Base-by-base conservation (phyloP, 23 red algal species). In the Gracilaria domingensis region DNA sequence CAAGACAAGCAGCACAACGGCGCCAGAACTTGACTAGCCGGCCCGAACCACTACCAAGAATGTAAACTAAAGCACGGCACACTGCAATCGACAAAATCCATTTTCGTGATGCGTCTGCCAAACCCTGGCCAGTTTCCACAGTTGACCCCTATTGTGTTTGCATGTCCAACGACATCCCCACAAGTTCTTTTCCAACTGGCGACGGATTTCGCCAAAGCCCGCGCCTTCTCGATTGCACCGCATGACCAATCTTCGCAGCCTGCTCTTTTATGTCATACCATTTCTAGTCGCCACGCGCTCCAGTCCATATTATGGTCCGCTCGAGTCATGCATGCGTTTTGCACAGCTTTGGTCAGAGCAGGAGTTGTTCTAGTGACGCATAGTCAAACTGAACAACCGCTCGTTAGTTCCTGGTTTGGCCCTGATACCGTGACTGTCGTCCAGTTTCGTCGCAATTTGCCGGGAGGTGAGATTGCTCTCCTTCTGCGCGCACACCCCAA, bases 401-500 rank as follows among this genome's bases (percentile, higher is more conserved):
- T 7, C 16, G 21, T 73, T 35, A 20, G 36, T 37, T 4, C 34
- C 28, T 73, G 67, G 67, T 73, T 73, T 73, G 11, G 11, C 35
- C 1, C 67, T 12, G 67, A 40, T 39, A 40, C 35, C 24, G 67
- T 73, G 8, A 11, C 2, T 18, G 33, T n/a, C 44, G 67, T 44
- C 5, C 67, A 4, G 44, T 40, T 0, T 73, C 67, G 9, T 44
- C 62, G 24, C 8, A 12, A 9, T 16, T 33, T 67, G 62, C 62
- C 62, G 24, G 14, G 11, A 73, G 67, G 34, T 21, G 67, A 73
- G 20, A 4, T 42, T 4, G 67, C 67, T 42, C 34, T 73, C 28
- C 67, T 73, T 73, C 67, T 73, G 35, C 67, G 67, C 34, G 67
- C 67, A 44, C 33, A 40, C 44, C 67, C 67, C 5, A 44, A 73